Conservation (phyloP, 352 stramenopile species). For the Phytophthora cajani region DNA sequence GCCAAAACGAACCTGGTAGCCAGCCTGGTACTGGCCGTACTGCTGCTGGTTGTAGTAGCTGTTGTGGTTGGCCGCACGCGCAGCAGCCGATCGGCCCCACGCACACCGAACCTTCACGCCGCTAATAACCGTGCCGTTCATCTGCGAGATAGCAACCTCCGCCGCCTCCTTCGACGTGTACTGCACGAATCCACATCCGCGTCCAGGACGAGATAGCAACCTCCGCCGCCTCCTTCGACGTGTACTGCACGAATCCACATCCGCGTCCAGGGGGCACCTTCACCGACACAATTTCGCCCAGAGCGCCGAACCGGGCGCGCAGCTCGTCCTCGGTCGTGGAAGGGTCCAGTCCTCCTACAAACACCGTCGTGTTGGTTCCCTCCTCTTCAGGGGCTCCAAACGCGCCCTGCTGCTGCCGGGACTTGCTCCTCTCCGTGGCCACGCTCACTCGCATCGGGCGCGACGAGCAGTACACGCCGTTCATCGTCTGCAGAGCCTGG, state of each 20-base stretch:
- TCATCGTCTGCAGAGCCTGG: conserved; percentile 90
- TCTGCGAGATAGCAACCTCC: conserved; percentile 87
- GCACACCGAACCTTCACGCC: conserved; percentile 87
- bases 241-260: conserved; percentile 93
- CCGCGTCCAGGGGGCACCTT: conserved; percentile 75
- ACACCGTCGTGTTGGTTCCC: conserved; percentile 90
- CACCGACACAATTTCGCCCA: conserved; percentile 73
- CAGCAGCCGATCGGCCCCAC: conserved; percentile 86
- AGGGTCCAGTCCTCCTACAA: conserved; percentile 90
- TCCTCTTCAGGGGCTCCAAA: conserved; percentile 57
- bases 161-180: conserved; percentile 85
- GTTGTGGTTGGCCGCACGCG: conserved; percentile 41
- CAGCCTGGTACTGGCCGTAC: conserved; percentile 51
- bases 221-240: conserved; percentile 81
- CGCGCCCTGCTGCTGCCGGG: conserved; percentile 30
- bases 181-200: conserved; percentile 92
- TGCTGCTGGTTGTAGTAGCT: conserved; percentile 71
- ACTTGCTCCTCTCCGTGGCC: conserved; percentile 84
- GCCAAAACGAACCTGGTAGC: conserved; percentile 45
- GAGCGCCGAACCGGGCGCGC: conserved; percentile 73
- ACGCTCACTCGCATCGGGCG: conserved; percentile 91
- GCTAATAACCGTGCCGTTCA: conserved; percentile 87
- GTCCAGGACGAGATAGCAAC: conserved; percentile 85
- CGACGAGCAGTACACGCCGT: conserved; percentile 88
- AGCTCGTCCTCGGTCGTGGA: conserved; percentile 87